Conservation (phyloP, 2,329 filamentous ascomycete species). For the Volutella citrinella region DNA sequence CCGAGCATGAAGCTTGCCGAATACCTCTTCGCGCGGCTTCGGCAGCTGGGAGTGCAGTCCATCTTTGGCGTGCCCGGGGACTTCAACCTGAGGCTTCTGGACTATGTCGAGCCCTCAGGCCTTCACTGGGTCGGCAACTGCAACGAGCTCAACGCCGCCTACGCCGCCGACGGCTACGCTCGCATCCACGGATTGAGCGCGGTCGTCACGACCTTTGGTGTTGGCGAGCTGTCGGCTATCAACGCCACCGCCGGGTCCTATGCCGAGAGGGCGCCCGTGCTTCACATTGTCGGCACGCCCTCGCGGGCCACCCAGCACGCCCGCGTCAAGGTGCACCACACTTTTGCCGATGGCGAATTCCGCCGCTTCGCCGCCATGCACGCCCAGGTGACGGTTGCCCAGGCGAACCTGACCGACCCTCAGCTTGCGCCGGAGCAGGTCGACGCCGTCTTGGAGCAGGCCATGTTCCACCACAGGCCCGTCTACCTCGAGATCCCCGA, state of each 20-base stretch:
- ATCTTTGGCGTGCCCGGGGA: conserved; percentile 50
- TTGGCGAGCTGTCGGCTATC: conserved; percentile 55
- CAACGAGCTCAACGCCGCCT: conserved; percentile 58
- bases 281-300: conserved; percentile 57
- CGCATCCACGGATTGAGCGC: conserved; percentile 48
- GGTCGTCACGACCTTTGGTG: conserved; percentile 58
- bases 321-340: conserved; percentile 48
- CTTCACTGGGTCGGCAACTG: conserved; percentile 48
- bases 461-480: no score
- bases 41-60: conserved; percentile 56
- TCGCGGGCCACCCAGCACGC: conserved; percentile 39
- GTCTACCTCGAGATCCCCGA: no score
- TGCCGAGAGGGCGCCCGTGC: conserved; percentile 52
- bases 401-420: no score
- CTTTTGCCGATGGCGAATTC: conserved; percentile 54
- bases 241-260: conserved; percentile 59
- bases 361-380: conserved; percentile 48
- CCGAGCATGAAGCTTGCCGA: no score
- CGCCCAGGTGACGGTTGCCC: conserved; percentile 46
- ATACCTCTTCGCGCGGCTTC: conserved; percentile 58
- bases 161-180: conserved; percentile 57
- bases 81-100: conserved; percentile 36
- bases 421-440: no score
- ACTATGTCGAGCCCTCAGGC: conserved; percentile 34
- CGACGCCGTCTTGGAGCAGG: no score